These are phyloP conservation scores for Gossypium raimondii DNA, from an alignment of 345 rosid species.

Conservation along the genomic window DNA sequence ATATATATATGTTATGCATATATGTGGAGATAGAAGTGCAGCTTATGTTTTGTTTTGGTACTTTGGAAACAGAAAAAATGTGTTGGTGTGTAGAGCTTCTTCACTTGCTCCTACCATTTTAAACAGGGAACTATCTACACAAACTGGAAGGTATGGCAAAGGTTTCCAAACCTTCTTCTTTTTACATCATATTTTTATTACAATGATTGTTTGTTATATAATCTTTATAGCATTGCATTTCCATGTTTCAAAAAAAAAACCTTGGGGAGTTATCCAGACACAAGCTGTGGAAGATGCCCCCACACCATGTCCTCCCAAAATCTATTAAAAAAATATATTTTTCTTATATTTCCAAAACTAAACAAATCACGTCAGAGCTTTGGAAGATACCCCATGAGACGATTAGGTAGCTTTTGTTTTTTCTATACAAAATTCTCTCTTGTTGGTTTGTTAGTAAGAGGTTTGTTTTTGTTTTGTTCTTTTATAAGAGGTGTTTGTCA, in stretches of 20 bases:
- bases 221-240: not conserved
- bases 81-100: not conserved
- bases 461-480: not conserved
- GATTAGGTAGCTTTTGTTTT: not conserved
- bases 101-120: not conserved
- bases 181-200: not conserved
- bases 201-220: not conserved
- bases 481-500: not conserved
- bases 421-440: not conserved
- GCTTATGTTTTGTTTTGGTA: not conserved
- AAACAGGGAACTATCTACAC: slow-evolving; percentile 3
- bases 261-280: not conserved
- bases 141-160: slow-evolving; percentile 8
- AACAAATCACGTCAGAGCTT: not conserved
- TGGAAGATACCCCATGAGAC: slow-evolving; percentile 2
- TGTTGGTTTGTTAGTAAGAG: not conserved
- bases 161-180: not conserved
- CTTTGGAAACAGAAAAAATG: slow-evolving; percentile 1
- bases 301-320: not conserved
- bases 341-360: not conserved
- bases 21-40: not conserved
- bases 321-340: not conserved
- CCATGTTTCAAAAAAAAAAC: not conserved
- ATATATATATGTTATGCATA: too few species aligned
- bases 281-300: not conserved